Base-by-base conservation (phyloP, 306 rosid species). In the Parietaria judaica region DNA sequence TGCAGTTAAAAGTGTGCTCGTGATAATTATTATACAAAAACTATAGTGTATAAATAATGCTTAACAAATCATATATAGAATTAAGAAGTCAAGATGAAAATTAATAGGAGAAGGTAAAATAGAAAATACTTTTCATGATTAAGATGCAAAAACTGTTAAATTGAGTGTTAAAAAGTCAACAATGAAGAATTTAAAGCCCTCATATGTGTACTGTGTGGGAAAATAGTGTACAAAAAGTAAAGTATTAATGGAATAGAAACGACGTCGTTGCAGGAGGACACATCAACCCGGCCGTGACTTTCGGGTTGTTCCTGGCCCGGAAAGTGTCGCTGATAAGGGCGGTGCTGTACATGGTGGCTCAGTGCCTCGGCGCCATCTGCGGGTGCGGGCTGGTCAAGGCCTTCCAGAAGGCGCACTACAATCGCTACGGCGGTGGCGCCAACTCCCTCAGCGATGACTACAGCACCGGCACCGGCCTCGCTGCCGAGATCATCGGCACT, bases 201-300 rank as follows among this genome's bases (percentile, higher is more conserved):
- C 31, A 23, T 23, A 23, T 23, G 31, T 23, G 31, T 23, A 23
- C 2, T 41, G 6, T 41, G 6, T 41, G 9, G 9, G 9, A 41
- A 41, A 41, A 41, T 1, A 41, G 9, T 5, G 9, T 5, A 41
- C 6, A 8, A 41, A 41, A 41, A 41, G 45, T 5, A 41, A 41
- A 41, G 45, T 41, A 8, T 41, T 5, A 41, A 41, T 41, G 7
- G 9, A 8, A 17, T 63, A 11, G 13, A 63, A 57, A 17, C 38
- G 9, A 56, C 14, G 14, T 7, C 23, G 45, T 14, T 11, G 67
- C 67, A 79, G 84, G 84, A 17, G 80, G 84, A 23, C 80, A 75
- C 65, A 72, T 79, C 14, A 79, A 79, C 74, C 84, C 84, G 7
- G 84, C 84, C 3, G 84, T 79, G 51, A 71, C 84, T 11, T 79